Conservation (phyloP, 345 rosid species). For the Gossypium turneri region DNA sequence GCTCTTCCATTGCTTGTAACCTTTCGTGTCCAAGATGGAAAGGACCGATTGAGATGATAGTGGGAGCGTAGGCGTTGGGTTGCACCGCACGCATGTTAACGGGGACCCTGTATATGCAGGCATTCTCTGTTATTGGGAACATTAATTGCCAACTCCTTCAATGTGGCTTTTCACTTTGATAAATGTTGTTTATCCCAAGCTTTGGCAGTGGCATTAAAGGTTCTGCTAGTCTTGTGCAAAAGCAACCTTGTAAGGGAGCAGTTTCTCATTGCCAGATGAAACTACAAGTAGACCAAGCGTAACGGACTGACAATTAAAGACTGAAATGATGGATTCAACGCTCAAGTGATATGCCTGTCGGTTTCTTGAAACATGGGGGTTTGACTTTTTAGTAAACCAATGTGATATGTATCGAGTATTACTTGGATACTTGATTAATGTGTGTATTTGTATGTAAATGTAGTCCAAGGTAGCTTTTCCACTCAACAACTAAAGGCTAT, state of each 20-base stretch:
- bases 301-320: too few species aligned
- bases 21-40: conserved; percentile 18
- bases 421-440: too few species aligned
- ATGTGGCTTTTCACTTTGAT: conserved; percentile 5
- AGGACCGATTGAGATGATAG: conserved; percentile 32
- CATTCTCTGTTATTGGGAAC: neutral
- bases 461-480: too few species aligned
- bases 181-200: too few species aligned
- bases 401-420: too few species aligned
- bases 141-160: neutral
- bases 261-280: conserved; percentile 11
- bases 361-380: neutral
- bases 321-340: too few species aligned
- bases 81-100: conserved; percentile 17
- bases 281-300: neutral
- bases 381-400: too few species aligned
- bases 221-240: neutral
- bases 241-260: neutral
- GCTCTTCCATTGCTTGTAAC: conserved; percentile 21
- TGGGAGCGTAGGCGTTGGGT: conserved; percentile 25
- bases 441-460: too few species aligned
- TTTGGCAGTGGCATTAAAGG: neutral
- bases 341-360: too few species aligned
- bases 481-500: too few species aligned
- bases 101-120: conserved; percentile 30